Percentiles rank a stretch among this genome's conserved stretches.
Conservation (phyloP, 306 rosid species). For the Cicer cuneatum region DNA sequence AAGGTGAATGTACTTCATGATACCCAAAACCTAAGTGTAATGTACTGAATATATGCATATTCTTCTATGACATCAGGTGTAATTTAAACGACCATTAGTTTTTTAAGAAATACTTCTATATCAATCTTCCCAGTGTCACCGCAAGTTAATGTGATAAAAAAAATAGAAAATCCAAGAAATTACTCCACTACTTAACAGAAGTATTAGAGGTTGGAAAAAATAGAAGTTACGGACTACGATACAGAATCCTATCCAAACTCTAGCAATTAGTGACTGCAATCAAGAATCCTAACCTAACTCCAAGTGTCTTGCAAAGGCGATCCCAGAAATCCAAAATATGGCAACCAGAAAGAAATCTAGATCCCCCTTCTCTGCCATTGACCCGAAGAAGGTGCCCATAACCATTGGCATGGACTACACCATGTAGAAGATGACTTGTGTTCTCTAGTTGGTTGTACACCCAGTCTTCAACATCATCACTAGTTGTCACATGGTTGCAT, state of each 20-base stretch:
- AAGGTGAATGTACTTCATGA: constrained; percentile 20
- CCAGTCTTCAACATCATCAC: constrained; percentile 94
- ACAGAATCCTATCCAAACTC: constrained; percentile 67
- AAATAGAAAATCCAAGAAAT: constrained; percentile 23
- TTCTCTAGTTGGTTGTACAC: constrained; percentile 87
- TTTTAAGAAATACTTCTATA: neutral
- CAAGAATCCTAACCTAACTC: constrained; percentile 71
- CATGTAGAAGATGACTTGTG: constrained; percentile 88
- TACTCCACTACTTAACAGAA: constrained; percentile 13
- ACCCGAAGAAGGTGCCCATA: constrained; percentile 96
- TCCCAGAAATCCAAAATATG: constrained; percentile 98
- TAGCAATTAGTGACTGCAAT: neutral
- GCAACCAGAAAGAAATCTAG: constrained; percentile 78
- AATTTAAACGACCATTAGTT: constrained; percentile 16
- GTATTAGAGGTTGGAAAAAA: neutral
- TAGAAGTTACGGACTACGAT: neutral
- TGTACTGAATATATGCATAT: constrained; percentile 12
- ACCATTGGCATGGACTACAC: constrained; percentile 94
- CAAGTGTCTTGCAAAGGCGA: constrained; percentile 83
- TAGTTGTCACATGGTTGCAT: constrained; percentile 85
- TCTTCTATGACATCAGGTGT: constrained; percentile 17
- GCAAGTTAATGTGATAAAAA: constrained; percentile 16
- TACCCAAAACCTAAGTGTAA: constrained; percentile 17
- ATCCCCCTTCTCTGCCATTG: constrained; percentile 98
- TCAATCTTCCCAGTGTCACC: constrained; percentile 12